A percentile compares a stretch with the other conserved stretches of the same genome.
Conservation (phyloP, 371 early-diverging fungal species). For the Lichtheimia ramosa region DNA sequence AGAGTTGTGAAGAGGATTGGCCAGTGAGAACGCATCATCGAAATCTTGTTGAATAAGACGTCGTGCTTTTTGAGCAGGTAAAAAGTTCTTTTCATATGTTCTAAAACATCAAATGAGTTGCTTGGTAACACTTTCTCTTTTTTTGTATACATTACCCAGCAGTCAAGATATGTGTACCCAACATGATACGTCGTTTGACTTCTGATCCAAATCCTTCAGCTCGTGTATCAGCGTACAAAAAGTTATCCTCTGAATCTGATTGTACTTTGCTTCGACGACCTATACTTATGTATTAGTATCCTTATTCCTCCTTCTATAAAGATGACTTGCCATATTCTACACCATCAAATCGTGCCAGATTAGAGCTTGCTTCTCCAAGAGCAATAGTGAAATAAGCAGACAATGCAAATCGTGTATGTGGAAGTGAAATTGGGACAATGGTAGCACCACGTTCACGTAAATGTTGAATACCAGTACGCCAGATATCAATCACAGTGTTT, state of each 20-base stretch:
- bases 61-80: slow-evolving; percentile 81
- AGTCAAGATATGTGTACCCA: slow-evolving; percentile 85
- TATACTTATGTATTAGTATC: slow-evolving; percentile 5
- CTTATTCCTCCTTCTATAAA: background rate
- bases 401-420: slow-evolving; percentile 70
- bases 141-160: slow-evolving; percentile 52
- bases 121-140: background rate
- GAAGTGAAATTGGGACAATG: slow-evolving; percentile 70
- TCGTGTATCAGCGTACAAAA: slow-evolving; percentile 65
- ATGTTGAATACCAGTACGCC: slow-evolving; percentile 61
- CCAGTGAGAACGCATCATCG: slow-evolving; percentile 63
- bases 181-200: slow-evolving; percentile 79
- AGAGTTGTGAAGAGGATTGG: slow-evolving; percentile 23
- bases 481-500: slow-evolving; percentile 46
- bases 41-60: slow-evolving; percentile 81
- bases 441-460: slow-evolving; percentile 67
- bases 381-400: slow-evolving; percentile 89
- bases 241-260: slow-evolving; percentile 21
- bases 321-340: slow-evolving; percentile 69
- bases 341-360: slow-evolving; percentile 89
- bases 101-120: slow-evolving; percentile 5
- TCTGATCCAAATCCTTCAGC: slow-evolving; percentile 78
- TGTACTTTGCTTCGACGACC: slow-evolving; percentile 37
- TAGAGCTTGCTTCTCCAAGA: slow-evolving; percentile 90
- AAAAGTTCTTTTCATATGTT: slow-evolving; percentile 68